Evolutionary conservation across 1,139 yeast species (phyloP), one percentile per base, ranked within the genome.

Genomic region (Pichia sp.): DNA sequence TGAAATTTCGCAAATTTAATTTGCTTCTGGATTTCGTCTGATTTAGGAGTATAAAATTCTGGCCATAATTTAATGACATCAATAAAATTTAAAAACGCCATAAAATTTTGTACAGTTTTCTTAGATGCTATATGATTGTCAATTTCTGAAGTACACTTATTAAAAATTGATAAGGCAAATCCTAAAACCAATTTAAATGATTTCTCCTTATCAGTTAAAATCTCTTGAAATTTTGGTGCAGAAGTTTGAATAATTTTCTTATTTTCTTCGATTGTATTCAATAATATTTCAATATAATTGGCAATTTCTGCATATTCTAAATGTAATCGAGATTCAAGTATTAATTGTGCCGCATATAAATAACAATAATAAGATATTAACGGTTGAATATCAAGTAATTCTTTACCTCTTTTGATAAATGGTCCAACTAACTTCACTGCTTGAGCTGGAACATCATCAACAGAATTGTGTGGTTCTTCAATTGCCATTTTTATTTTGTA

Each of bases 271-370:
- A 87, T 75, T 4, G 76, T 76, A 57, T 81, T 90, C 48, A 87
- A 66, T 45, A 87, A 65, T 6, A 58, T 56, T 41, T 80, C 68
- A 0, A 87, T 83, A 57, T 77, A 82, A 2, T 53, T 56, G 31
- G 84, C 86, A 22, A 76, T 74, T 4, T 71, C 77, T 12, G 70
- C 65, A 47, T 76, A 73, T 2, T 63, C 57, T 24, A 70, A 62
- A 57, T 87, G 95, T 27, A 80, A 67, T 51, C 78, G 76, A 42
- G 74, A 63, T 40, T 70, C 71, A 28, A 87, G 65, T 8, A 87
- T 80, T 55, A 75, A 69, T 57, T 86, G 87, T 10, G 82, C 79
- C 0, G 86, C 85, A 54, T 81, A 79, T 34, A 76, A 59, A 57
- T 72, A 71, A 60, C 84, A 78, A 58, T 73, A 78, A 59, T 79